Conservation (phyloP, 306 rosid genomes). For the Urtica urens region DNA sequence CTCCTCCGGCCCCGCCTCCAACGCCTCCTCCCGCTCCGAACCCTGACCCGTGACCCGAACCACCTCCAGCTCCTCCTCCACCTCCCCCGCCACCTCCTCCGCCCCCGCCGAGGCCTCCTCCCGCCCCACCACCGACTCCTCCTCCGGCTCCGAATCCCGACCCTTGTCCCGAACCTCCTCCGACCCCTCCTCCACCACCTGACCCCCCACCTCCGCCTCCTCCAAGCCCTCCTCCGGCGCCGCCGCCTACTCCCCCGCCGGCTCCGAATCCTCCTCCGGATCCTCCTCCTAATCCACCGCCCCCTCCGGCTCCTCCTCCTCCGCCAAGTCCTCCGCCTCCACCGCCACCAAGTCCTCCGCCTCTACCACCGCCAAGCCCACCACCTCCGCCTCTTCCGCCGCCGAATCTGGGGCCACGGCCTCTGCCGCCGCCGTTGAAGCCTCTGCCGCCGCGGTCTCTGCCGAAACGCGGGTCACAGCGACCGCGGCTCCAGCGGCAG, state of each 20-base stretch:
- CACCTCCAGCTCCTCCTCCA: slow-evolving; percentile 3
- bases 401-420: neutral
- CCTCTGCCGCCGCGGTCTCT: slow-evolving; percentile 6
- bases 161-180: slow-evolving; percentile 4
- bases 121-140: slow-evolving; percentile 2
- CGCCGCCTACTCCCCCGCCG: neutral
- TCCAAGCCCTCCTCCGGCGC: slow-evolving; percentile 1
- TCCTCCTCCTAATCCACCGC: neutral
- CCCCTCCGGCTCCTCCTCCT: slow-evolving; percentile 1
- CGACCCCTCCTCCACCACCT: neutral
- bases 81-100: neutral
- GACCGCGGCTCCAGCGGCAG: slow-evolving; percentile 46
- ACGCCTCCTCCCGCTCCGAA: slow-evolving; percentile 1
- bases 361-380: neutral
- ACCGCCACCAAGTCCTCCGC: neutral
- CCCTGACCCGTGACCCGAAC: slow-evolving; percentile 4
- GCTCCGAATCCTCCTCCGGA: neutral
- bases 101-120: neutral
- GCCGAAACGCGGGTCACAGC: slow-evolving; percentile 6
- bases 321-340: slow-evolving; percentile 4
- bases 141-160: slow-evolving; percentile 5
- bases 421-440: neutral
- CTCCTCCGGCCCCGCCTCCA: slow-evolving; percentile 3
- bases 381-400: neutral
- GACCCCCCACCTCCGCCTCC: neutral